These are phyloP conservation scores for Eucalyptus erythrocorys DNA, from an alignment of 345 rosid species.

Conservation along the genomic window DNA sequence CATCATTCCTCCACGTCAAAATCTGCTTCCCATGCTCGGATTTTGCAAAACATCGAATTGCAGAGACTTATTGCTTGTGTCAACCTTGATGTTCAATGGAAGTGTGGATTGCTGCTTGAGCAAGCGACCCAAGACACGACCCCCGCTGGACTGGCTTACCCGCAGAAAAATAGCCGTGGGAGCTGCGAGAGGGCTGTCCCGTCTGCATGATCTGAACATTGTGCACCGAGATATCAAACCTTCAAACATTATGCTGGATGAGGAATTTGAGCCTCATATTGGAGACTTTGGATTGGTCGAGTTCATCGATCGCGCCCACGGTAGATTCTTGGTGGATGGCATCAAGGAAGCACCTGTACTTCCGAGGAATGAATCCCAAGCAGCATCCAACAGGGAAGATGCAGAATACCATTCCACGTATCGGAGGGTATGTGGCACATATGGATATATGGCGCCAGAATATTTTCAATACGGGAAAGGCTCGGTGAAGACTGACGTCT, in stretches of 20 bases:
- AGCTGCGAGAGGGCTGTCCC: background rate
- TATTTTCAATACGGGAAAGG: background rate
- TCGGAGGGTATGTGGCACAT: background rate
- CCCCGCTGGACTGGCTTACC: background rate
- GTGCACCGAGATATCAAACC: background rate
- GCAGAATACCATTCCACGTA: too few species aligned
- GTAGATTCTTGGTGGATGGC: background rate
- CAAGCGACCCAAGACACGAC: background rate
- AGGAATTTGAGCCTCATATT: background rate
- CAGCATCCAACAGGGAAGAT: background rate
- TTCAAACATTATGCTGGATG: background rate
- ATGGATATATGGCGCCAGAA: background rate
- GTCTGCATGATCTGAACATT: background rate
- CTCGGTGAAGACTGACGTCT: background rate
- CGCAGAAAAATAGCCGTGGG: background rate
- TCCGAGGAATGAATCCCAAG: background rate
- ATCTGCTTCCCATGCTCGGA: too few species aligned
- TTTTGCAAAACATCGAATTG: too few species aligned
- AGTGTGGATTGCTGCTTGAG: background rate
- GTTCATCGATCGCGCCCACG: background rate
- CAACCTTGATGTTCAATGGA: background rate
- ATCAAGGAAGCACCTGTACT: too few species aligned
- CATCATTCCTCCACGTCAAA: too few species aligned
- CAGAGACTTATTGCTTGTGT: background rate
- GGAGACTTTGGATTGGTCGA: background rate